Evolutionary conservation across 2,329 filamentous ascomycete species (phyloP), one percentile per base, ranked within the genome.

Genomic region (Epichloe gansuensis): DNA sequence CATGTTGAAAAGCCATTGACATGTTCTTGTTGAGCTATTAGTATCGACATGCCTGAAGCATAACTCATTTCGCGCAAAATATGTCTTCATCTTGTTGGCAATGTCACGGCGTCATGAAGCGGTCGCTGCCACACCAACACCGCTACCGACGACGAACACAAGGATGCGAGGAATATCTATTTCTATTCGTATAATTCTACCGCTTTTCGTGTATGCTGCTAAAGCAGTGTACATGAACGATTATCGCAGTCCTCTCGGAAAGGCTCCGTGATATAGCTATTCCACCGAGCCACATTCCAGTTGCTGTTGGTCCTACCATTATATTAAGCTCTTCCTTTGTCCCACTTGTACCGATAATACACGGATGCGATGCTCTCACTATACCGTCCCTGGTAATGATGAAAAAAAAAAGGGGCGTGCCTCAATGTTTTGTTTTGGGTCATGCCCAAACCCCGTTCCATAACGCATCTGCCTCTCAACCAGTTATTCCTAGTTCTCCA

Each of bases 401-500:
- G 11, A 15, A 44, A 27, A 25, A 25, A 21, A 46, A 7, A 36
- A 36, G 1, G 7, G 36, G 6, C 21, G 6, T 3, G 3, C 35
- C 34, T 21, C 11, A 23, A 31, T 38, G 6, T 40, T 49, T 15
- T 25, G 12, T 38, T 27, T 21, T 9, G 17, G 17, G 49, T 13
- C 9, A 34, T 36, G 31, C 35, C 35, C 43, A 12, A 25, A 5
- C 6, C 15, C 25, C 44, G 4, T 9, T 13, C 7, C 7, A 39
- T 36, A 54, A 54, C 49, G 52, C 52, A 44, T 36, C 13, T 31
- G 34, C 46, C 47, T 41, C 36, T 27, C 42, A 15, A 21, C 42
- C 49, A 39, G 51, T 35, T 39, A 31, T 21, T 13, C 40, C 25
- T 21, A 6, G 8, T 15, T 50, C 34, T 47, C 46, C 23, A 48